Base-by-base conservation (phyloP, 176 grass and related monocot genomes). In the Metroxylon sagu region DNA sequence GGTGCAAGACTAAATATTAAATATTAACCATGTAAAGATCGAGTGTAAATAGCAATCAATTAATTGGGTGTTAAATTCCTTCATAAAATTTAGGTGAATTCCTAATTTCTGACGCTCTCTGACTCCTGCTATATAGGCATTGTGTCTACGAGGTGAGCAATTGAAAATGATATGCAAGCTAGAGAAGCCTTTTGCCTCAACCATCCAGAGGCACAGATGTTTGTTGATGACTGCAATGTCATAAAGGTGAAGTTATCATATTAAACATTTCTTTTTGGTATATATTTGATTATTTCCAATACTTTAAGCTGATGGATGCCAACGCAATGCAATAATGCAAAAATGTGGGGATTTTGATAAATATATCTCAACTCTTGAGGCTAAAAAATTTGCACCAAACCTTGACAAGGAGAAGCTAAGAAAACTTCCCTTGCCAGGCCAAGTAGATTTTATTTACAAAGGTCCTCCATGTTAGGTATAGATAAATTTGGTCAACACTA, bases 391-490 rank as follows among this genome's bases (percentile, higher is more conserved):
- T 69, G 93, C 84, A 78, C 69, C 79, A 48, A 79, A 85, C 66
- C 66, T 92, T 54, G 52, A 66, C 19, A 73, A 80, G 65, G 87
- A 89, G 16, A 89, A 92, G 65, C 72, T 89, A 68, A 92, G 63
- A 48, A 98, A 98, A 19, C 84, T 98, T 57, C 93, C 93, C 4
- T 51, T 88, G 61, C 93, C 87, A 15, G 93, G 93, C 64, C 75
- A 98, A 85, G 93, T 98, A 80, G 87, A 92, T 70, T 92, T 98
- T 67, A 98, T 98, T 74, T 92, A 98, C 71, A 87, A 87, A 30
- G 93, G 93, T 51, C 93, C 93, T 73, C 93, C 93, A 19, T 98
- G 93, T 61, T 87, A 97, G 87, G 93, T 97, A 43, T 67, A 39
- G 35, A 39, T 10, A 39, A 39, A 10, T 39, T 8, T 39, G 35